Conservation (phyloP, 805 yeast species). For the Candida chilensis region DNA sequence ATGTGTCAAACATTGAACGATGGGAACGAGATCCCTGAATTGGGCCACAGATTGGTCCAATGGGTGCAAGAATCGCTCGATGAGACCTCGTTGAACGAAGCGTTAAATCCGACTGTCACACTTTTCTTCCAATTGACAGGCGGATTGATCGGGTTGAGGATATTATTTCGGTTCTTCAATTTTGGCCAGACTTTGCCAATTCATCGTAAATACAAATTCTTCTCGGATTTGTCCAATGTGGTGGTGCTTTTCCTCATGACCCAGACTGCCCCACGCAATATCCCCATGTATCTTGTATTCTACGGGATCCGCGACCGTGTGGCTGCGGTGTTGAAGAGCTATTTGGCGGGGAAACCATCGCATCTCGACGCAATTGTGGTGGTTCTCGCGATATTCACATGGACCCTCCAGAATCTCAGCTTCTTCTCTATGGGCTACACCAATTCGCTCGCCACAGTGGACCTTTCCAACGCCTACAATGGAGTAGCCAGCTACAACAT, state of each 20-base stretch:
- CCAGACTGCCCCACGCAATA: slow-evolving; percentile 37
- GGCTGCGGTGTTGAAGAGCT: slow-evolving; percentile 2
- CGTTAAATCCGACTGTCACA: too few species aligned
- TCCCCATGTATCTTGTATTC: slow-evolving; percentile 39
- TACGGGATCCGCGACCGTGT: slow-evolving; percentile 10
- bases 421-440: slow-evolving; percentile 89
- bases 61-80: too few species aligned
- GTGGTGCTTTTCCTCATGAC: slow-evolving; percentile 33
- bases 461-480: slow-evolving; percentile 85
- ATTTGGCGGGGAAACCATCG: too few species aligned
- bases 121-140: neutral
- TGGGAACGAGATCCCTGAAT: slow-evolving; percentile 42
- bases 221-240: slow-evolving; percentile 26
- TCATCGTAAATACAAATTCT: slow-evolving; percentile 6
- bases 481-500: slow-evolving; percentile 72
- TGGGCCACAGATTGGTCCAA: too few species aligned
- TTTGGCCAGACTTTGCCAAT: neutral
- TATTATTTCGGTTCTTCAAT: neutral
- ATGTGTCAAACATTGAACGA: slow-evolving; percentile 40
- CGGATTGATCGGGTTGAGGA: neutral
- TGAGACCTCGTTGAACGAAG: too few species aligned
- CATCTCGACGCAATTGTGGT: too few species aligned
- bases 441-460: slow-evolving; percentile 86
- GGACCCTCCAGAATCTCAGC: slow-evolving; percentile 63
- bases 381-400: slow-evolving; percentile 21